A percentile compares a stretch with the other conserved stretches of the same genome.
phyloP scores from a whole-genome alignment of 495 filamentous ascomycete species.

The Hypoxylon perforatum region DNA sequence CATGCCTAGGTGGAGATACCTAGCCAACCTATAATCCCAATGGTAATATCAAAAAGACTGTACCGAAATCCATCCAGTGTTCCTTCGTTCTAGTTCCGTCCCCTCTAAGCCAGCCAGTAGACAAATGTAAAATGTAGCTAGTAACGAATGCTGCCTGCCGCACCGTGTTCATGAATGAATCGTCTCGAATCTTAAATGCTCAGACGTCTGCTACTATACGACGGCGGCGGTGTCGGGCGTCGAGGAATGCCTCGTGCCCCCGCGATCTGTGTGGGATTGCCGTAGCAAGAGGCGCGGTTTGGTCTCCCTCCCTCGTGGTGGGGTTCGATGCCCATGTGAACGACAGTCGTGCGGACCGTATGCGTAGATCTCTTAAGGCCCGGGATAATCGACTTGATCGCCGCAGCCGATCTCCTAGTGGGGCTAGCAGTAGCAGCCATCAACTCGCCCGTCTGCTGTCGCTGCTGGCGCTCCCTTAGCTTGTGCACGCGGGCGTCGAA shows the following conservation, averaged over 20 bases:
- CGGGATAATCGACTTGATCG: constrained; percentile 34
- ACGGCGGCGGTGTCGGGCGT: constrained; percentile 28
- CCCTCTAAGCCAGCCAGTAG: too few relatives aligned
- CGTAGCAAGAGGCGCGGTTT: neutral
- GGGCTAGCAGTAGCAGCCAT: constrained; percentile 2
- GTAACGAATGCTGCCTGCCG: neutral
- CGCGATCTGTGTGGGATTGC: neutral
- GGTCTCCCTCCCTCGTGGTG: neutral
- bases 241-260: constrained; percentile 10
- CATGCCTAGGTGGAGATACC: too few relatives aligned
- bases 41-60: too few relatives aligned
- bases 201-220: constrained; percentile 22
- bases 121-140: too few relatives aligned
- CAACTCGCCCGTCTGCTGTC: constrained; percentile 29
- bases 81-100: too few relatives aligned
- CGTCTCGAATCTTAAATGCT: constrained; percentile 21
- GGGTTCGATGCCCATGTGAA: constrained; percentile 22
- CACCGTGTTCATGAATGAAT: neutral
- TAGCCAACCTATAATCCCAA: too few relatives aligned
- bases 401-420: constrained; percentile 15
- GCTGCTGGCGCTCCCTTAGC: constrained; percentile 17
- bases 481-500: constrained; percentile 28
- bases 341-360: constrained; percentile 24
- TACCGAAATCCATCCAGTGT: too few relatives aligned
- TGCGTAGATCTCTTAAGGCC: constrained; percentile 25